Conservation (phyloP, 2,329 filamentous ascomycete species). For the Penicillium aurantiogriseum region DNA sequence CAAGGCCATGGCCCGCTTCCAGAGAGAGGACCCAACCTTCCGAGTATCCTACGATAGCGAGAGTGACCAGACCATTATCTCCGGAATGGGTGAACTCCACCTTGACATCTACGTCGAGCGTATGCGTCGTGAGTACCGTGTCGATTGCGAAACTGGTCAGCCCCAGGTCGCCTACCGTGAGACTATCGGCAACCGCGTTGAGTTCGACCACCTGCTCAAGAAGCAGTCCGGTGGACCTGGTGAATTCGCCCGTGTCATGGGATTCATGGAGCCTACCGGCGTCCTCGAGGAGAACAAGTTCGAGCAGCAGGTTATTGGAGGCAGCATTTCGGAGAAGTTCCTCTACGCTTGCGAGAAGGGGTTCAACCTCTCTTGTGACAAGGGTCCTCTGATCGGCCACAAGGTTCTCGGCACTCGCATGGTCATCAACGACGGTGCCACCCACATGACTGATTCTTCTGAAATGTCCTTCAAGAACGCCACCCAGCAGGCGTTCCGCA, state of each 20-base stretch:
- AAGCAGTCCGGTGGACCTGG: conserved; percentile 94
- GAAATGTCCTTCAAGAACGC: conserved; percentile 95
- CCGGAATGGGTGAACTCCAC: conserved; percentile 96
- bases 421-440: conserved; percentile 94
- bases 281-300: conserved; percentile 74
- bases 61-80: conserved; percentile 95
- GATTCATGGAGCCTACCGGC: conserved; percentile 84
- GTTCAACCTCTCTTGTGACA: conserved; percentile 77
- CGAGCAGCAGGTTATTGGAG: conserved; percentile 82
- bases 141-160: conserved; percentile 92
- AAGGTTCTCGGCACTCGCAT: conserved; percentile 85
- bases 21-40: conserved; percentile 97
- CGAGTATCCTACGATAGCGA: conserved; percentile 88
- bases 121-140: conserved; percentile 93
- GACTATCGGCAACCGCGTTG: conserved; percentile 74
- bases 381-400: conserved; percentile 89
- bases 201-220: conserved; percentile 91
- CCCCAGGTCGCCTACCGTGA: conserved; percentile 97
- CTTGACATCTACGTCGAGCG: conserved; percentile 97
- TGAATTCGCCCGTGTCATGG: conserved; percentile 89
- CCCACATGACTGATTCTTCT: conserved; percentile 95
- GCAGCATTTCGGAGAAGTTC: conserved; percentile 93
- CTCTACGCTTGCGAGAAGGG: conserved; percentile 92
- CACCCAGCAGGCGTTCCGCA: conserved; percentile 93
- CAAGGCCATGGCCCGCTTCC: conserved; percentile 98